These are phyloP conservation scores for Plasmodium gaboni DNA, from an alignment of 169 alveolate genomes.

Conservation along the genomic window DNA sequence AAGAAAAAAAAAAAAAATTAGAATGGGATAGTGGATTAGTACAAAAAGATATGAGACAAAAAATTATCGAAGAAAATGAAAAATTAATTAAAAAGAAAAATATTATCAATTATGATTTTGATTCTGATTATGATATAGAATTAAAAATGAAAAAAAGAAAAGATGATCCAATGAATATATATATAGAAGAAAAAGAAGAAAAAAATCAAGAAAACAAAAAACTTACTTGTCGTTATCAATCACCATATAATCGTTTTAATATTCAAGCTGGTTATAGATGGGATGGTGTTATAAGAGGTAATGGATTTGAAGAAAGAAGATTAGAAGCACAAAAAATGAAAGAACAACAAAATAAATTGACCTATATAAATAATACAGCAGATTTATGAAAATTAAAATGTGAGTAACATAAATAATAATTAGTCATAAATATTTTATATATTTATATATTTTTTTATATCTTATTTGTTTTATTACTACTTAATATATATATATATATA, in stretches of 20 bases:
- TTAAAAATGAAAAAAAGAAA: conserved; percentile 54
- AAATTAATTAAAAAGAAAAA: conserved; percentile 40
- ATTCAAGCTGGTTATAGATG: conserved; percentile 95
- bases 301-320: conserved; percentile 93
- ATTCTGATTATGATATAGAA: conserved; percentile 63
- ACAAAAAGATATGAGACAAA: conserved; percentile 64
- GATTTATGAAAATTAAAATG: conserved; percentile 21
- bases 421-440: background rate
- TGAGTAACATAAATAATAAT: background rate
- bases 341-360: conserved; percentile 16
- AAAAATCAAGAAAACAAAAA: conserved; percentile 38
- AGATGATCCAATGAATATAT: conserved; percentile 74
- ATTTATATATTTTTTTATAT: background rate
- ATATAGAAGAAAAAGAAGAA: conserved; percentile 11
- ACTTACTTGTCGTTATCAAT: conserved; percentile 90
- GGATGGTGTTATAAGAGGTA: conserved; percentile 97
- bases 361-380: conserved; percentile 30
- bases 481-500: background rate
- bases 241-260: conserved; percentile 92
- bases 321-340: conserved; percentile 72
- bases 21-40: conserved; percentile 71
- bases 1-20: conserved; percentile 8
- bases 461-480: background rate
- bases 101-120: conserved; percentile 64
- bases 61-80: conserved; percentile 43